These are phyloP conservation scores for Paragyromitra xinjiangensis DNA, from an alignment of 495 filamentous ascomycete species.

Conservation along the genomic window DNA sequence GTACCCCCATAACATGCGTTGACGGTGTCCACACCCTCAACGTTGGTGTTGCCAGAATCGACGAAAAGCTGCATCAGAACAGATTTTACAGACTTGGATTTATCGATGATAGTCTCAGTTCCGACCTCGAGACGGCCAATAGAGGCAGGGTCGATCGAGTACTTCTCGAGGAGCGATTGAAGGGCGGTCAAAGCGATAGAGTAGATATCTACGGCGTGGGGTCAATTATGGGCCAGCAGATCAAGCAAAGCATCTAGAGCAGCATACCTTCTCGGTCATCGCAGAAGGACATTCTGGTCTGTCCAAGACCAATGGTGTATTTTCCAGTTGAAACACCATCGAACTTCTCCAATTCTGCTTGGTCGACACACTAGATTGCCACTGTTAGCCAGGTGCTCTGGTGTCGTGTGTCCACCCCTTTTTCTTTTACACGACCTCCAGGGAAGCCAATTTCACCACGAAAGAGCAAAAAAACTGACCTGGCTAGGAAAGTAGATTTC, in stretches of 20 bases:
- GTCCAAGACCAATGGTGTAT: conserved; percentile 98
- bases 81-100: conserved; percentile 99
- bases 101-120: conserved; percentile 97
- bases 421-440: conserved; percentile 10
- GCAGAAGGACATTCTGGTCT: conserved; percentile 99
- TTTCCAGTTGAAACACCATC: conserved; percentile 94
- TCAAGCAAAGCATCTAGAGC: neutral
- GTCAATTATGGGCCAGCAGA: conserved; percentile 27
- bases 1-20: conserved; percentile 99
- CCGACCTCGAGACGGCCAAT: conserved; percentile 96
- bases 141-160: conserved; percentile 87
- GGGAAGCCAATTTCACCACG: neutral
- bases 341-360: conserved; percentile 95
- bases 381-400: conserved; percentile 31
- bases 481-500: conserved; percentile 98
- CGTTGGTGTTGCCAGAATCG: conserved; percentile 82
- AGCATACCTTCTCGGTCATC: conserved; percentile 94
- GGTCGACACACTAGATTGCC: conserved; percentile 84
- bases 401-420: conserved; percentile 34
- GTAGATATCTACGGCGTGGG: conserved; percentile 81
- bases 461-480: conserved; percentile 65
- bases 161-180: conserved; percentile 89
- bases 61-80: conserved; percentile 97
- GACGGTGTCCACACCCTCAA: conserved; percentile 95
- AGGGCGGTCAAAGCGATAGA: conserved; percentile 89